A percentile compares a stretch with the other conserved stretches of the same genome.
Evolutionary conservation across 371 early-diverging fungal species (phyloP).

Genomic region (Mucor plumbeus): DNA sequence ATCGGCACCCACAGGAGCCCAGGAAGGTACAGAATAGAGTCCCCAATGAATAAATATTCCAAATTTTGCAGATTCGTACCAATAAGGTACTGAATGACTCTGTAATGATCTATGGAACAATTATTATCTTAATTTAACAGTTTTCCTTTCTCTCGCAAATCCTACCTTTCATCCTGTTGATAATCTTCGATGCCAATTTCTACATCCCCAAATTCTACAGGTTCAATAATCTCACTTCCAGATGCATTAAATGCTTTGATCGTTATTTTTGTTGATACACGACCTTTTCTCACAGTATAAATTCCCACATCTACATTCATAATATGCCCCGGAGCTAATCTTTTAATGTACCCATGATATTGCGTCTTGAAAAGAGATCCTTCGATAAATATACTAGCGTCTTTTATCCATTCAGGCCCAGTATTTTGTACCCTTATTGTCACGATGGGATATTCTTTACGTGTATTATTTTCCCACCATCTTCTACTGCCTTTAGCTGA

Average conservation of each 20-base stretch:
- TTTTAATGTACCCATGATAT: slow-evolving; percentile 7
- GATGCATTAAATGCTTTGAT: slow-evolving; percentile 3
- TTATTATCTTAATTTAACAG: background rate
- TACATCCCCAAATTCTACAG: background rate
- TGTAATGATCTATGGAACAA: slow-evolving; percentile 1
- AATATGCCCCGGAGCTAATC: slow-evolving; percentile 27
- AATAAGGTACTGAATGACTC: slow-evolving; percentile 33
- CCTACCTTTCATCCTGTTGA: background rate
- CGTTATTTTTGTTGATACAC: background rate
- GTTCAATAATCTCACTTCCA: background rate
- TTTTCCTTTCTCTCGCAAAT: background rate
- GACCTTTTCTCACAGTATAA: slow-evolving; percentile 1
- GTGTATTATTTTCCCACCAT: slow-evolving; percentile 3
- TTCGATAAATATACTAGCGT: slow-evolving; percentile 12
- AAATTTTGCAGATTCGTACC: slow-evolving; percentile 40
- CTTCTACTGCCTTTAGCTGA: slow-evolving; percentile 15
- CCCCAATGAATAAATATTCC: slow-evolving; percentile 53
- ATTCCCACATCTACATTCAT: slow-evolving; percentile 14
- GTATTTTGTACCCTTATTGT: slow-evolving; percentile 24
- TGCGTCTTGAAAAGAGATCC: slow-evolving; percentile 21
- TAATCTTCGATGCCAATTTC: slow-evolving; percentile 8
- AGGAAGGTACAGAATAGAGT: slow-evolving; percentile 39
- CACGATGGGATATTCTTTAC: slow-evolving; percentile 18
- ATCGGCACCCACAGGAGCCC: slow-evolving; percentile 39
- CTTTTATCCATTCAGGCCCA: slow-evolving; percentile 16